Base-by-base conservation (phyloP, 2,329 filamentous ascomycete species). In the Thielaviopsis ethacetica region DNA sequence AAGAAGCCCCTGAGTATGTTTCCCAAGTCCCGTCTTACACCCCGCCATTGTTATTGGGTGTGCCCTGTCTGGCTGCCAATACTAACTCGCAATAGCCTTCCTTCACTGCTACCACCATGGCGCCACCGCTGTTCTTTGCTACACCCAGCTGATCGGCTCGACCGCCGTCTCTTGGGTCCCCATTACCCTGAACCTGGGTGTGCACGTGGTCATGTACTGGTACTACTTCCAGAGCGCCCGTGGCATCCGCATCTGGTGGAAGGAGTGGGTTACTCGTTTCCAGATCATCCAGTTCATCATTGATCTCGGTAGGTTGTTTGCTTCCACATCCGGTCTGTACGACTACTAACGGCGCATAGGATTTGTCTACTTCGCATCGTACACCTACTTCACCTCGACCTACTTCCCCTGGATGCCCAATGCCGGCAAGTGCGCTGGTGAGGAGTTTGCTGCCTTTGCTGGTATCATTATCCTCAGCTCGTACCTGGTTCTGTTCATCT, bases 181-280 rank as follows among this genome's bases (percentile, higher is more conserved):
- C 63, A 97, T 97, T 71, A 85, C 83, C 58, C 82, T 97, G 67
- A 97, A 97, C 80, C 76, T 97, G 69, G 83, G 82, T 63, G 91
- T 97, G 59, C 91, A 97, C 75, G 91, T 97, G 61, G 87, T 96
- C 70, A 97, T 97, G 91, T 97, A 97, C 85, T 96, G 91, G 91
- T 97, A 97, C 84, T 97, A 97, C 82, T 97, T 97, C 85, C 91
- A 97, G 80, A 91, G 88, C 69, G 91, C 91, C 59, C 90, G 91
- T 66, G 93, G 93, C 66, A 83, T 97, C 72, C 85, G 85, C 68
- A 93, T 96, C 75, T 96, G 91, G 91, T 97, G 91, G 91, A 97
- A 97, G 86, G 89, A 96, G 76, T 97, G 91, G 86, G 94, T 97
- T 71, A 97, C 91, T 66, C 88, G 91, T 69, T 86, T 96, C 69